A percentile compares a stretch with the other conserved stretches of the same genome.
Conservation (phyloP, 1,284 basidiomycete species). For the Cerioporus squamosus region DNA sequence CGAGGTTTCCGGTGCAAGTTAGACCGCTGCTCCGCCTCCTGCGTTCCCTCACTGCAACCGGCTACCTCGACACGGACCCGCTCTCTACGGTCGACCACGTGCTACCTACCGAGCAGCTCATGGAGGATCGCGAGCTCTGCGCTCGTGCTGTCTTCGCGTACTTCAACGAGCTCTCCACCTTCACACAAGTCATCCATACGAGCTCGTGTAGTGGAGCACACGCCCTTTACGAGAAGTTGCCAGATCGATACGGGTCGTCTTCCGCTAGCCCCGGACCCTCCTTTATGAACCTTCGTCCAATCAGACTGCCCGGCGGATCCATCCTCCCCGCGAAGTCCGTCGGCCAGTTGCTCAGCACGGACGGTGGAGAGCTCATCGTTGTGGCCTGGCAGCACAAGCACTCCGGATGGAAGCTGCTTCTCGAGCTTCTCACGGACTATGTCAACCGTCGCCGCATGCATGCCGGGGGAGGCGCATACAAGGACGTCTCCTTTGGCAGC, state of each 20-base stretch:
- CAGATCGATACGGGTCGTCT: slow-evolving; percentile 60
- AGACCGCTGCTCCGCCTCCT: slow-evolving; percentile 75
- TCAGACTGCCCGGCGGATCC: slow-evolving; percentile 79
- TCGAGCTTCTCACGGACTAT: slow-evolving; percentile 79
- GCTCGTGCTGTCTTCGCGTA: slow-evolving; percentile 74
- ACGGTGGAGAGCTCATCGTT: slow-evolving; percentile 72
- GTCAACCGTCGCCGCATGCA: slow-evolving; percentile 54
- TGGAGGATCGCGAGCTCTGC: slow-evolving; percentile 56
- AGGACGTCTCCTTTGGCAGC: slow-evolving; percentile 54
- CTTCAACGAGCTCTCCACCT: slow-evolving; percentile 73
- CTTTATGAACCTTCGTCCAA: slow-evolving; percentile 68
- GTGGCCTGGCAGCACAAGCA: slow-evolving; percentile 83
- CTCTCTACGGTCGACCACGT: slow-evolving; percentile 55
- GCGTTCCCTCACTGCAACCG: slow-evolving; percentile 73
- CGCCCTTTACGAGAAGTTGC: slow-evolving; percentile 70
- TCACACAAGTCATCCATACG: slow-evolving; percentile 73
- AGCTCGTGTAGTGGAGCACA: slow-evolving; percentile 63
- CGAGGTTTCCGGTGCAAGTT: slow-evolving; percentile 82
- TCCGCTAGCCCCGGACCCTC: slow-evolving; percentile 54
- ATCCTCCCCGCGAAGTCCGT: slow-evolving; percentile 66
- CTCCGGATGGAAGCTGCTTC: slow-evolving; percentile 82
- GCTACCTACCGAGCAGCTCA: slow-evolving; percentile 36
- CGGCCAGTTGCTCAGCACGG: slow-evolving; percentile 75
- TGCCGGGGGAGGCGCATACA: slow-evolving; percentile 46
- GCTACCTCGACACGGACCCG: slow-evolving; percentile 71